phyloP scores from a whole-genome alignment of 768 basidiomycete species.

The Amanita rimosa region DNA sequence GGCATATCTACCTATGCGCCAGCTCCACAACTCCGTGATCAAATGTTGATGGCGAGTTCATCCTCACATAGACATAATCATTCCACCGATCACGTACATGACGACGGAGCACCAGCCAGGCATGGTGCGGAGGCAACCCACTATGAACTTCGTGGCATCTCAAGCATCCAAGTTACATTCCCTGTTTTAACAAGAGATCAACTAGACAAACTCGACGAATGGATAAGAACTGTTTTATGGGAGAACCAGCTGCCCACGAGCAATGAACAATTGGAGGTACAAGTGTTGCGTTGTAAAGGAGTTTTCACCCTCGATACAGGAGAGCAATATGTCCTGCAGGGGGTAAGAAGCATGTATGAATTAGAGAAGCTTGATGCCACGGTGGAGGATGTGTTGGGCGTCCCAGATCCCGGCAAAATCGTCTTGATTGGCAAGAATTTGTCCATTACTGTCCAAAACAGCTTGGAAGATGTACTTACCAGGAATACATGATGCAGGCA shows the following conservation, averaged over 20 bases:
- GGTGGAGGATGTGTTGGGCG: slow-evolving; percentile 28
- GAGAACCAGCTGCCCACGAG: slow-evolving; percentile 41
- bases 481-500: neutral
- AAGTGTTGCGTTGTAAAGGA: slow-evolving; percentile 84
- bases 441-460: slow-evolving; percentile 39
- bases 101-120: slow-evolving; percentile 11
- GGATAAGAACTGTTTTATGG: slow-evolving; percentile 82
- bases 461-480: slow-evolving; percentile 30
- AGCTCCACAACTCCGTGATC: neutral
- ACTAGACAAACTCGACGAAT: slow-evolving; percentile 53
- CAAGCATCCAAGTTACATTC: slow-evolving; percentile 62
- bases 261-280: slow-evolving; percentile 22
- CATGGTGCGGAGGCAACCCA: slow-evolving; percentile 29
- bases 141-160: slow-evolving; percentile 73
- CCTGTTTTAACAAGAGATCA: slow-evolving; percentile 42
- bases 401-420: slow-evolving; percentile 63
- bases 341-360: slow-evolving; percentile 87
- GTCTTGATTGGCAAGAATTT: slow-evolving; percentile 84
- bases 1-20: slow-evolving; percentile 65
- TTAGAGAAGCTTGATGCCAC: slow-evolving; percentile 32
- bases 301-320: slow-evolving; percentile 48
- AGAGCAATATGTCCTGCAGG: slow-evolving; percentile 70
- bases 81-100: neutral
- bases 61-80: slow-evolving; percentile 6
- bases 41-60: neutral